Conservation (phyloP, 2,329 filamentous ascomycete species). For the Pyrenophora graminea region DNA sequence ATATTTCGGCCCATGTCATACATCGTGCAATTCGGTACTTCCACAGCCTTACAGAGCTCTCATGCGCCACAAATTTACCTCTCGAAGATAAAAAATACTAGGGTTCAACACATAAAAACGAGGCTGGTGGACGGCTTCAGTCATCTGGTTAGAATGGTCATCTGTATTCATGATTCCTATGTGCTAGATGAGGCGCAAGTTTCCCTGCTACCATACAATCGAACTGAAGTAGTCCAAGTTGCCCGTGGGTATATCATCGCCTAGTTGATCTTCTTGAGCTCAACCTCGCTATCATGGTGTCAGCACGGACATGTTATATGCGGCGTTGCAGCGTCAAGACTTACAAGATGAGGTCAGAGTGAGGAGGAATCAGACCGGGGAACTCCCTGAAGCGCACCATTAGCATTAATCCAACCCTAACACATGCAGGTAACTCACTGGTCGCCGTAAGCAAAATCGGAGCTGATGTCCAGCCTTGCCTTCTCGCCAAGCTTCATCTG, state of each 20-base stretch:
- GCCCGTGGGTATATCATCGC: not conserved
- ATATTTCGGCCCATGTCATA: not conserved
- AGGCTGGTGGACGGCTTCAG: not conserved
- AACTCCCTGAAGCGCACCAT: conserved; percentile 63
- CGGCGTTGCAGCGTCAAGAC: conserved; percentile 42
- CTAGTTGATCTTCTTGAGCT: conserved; percentile 44
- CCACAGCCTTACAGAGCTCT: not conserved
- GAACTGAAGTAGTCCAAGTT: not conserved
- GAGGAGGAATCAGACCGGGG: conserved; percentile 73
- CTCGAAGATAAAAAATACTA: not conserved
- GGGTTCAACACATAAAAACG: not conserved
- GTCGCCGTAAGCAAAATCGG: conserved; percentile 55
- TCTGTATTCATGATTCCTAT: not conserved
- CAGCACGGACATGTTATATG: conserved; percentile 2
- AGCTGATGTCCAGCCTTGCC: conserved; percentile 78
- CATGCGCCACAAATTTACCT: not conserved
- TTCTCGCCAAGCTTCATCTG: conserved; percentile 90
- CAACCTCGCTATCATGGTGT: conserved; percentile 31
- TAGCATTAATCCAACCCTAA: not conserved
- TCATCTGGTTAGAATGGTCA: not conserved
- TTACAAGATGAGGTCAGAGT: conserved; percentile 80
- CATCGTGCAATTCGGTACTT: not conserved
- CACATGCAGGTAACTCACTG: conserved; percentile 17
- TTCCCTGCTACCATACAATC: not conserved
- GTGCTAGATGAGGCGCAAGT: not conserved